phyloP scores from a whole-genome alignment of 108 stramenopile species.

The Schizochytrium sp. region DNA sequence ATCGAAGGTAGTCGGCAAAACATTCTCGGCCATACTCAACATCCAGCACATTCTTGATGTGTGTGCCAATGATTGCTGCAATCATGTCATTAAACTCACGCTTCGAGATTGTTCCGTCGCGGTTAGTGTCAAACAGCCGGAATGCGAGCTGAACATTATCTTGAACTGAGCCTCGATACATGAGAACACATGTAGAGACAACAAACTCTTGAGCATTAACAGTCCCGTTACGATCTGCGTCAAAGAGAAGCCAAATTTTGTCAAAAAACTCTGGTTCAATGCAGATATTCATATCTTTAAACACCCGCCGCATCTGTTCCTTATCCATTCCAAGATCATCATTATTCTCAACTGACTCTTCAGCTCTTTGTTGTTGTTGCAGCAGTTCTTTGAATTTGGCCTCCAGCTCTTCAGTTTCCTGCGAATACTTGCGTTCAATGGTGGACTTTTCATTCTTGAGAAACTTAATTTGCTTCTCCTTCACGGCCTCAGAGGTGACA shows the following conservation, averaged over 20 bases:
- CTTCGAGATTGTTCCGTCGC: slow-evolving; percentile 24
- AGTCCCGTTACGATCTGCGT: not conserved
- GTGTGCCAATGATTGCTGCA: not conserved
- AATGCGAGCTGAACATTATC: slow-evolving; percentile 42
- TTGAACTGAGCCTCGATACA: slow-evolving; percentile 6
- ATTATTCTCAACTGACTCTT: too few relatives aligned
- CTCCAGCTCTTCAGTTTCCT: not conserved
- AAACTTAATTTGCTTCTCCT: too few relatives aligned
- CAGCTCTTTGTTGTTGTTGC: not conserved
- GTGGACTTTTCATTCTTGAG: too few relatives aligned
- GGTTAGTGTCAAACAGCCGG: slow-evolving; percentile 57
- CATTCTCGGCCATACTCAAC: slow-evolving; percentile 42
- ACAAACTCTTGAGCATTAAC: slow-evolving; percentile 40
- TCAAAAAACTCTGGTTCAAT: slow-evolving; percentile 44
- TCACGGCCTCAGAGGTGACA: too few relatives aligned
- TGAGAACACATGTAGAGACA: slow-evolving; percentile 42
- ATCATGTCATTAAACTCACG: slow-evolving; percentile 59
- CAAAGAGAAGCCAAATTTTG: slow-evolving; percentile 47
- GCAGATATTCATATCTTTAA: not conserved
- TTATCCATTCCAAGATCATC: not conserved
- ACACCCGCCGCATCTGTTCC: not conserved
- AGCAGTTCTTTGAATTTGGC: not conserved
- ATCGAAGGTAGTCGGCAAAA: not conserved
- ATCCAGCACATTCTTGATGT: not conserved
- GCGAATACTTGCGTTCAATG: too few relatives aligned